Evolutionary conservation across 768 basidiomycete genomes (phyloP), one percentile per base, ranked within the genome.

Genomic region (Astraeus odoratus): DNA sequence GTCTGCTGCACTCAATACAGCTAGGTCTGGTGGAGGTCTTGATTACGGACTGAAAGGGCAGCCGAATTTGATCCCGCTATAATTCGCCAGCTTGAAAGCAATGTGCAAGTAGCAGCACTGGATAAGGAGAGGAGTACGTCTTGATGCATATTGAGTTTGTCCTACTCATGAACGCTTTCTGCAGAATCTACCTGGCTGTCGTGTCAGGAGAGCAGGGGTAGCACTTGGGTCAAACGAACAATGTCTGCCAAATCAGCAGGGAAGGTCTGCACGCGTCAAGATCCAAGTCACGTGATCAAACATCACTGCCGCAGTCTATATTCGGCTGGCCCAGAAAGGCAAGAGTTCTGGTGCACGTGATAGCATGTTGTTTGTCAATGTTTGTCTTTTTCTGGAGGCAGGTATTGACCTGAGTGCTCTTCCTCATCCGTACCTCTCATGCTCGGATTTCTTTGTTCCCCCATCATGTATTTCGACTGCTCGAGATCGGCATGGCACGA

Each of bases 21-120:
- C 68, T 78, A 20, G 86, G 83, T 19, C 67, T 93, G 58, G 65
- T 75, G 16, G 71, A 81, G 18, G 76, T 95, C 27, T 95, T 60
- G 58, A 5, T 61, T 81, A 44, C 71, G 56, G 9, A 30, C 33
- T 10, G 53, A 53, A 16, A 46, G 42, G 47, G 39, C 35, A 30
- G 46, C 37, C 36, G 55, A 52, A 24, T 40, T 53, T 8, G 53
- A 44, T 7, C 60, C 46, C 10, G 7, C 20, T 18, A 60, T 59
- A 8, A 36, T 66, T 18, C 50, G n/a, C 20, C 20, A 33, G 16
- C 36, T 64, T 20, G 52, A 47, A 16, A 33, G 50, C 22, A 40
- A 27, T 3, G 4, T 24, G 10, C 40, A 48, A 19, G 20, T 27
- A 36, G 29, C 42, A 5, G 29, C 43, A 37, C 36, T 27, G 48